Base-by-base conservation (phyloP, 139 green algal species). In the Closterium sp. region DNA sequence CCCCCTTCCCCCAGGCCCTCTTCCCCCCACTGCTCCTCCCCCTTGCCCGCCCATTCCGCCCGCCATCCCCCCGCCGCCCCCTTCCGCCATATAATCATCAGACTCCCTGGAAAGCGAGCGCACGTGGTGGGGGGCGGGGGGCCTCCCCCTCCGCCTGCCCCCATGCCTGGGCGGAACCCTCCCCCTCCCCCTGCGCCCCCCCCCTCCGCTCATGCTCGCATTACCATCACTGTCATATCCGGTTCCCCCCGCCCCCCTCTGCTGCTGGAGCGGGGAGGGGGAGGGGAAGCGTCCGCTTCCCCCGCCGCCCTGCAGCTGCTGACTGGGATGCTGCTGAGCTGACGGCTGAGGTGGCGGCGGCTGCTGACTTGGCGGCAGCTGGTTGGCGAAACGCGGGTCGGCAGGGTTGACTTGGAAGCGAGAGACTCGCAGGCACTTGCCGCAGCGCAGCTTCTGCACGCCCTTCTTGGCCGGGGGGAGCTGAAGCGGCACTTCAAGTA, bases 391-490 rank as follows among this genome's bases (percentile, higher is more conserved):
- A 24, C 85, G 85, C 19, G 85, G 85, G 85, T 87, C 85, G 21
- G 85, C 85, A 17, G 85, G 85, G 85, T 87, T 87, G 28, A 87
- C 28, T 10, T 87, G 31, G 89, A 86, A 92, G 79, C 85, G 70
- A 17, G 89, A 92, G 31, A 92, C 89, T 10, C 28, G 34, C 7
- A 92, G 89, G 73, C 89, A 92, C 70, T 85, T 92, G 32, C 89
- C 89, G 89, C 89, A 92, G 11, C 89, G 89, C 27, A 92, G 42
- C 70, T 92, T 92, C 70, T 92, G 89, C 24, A 87, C 42, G 31
- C 62, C 42, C 30, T 84, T 92, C 86, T 87, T 92, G 11, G 32
- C 73, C 6, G 79, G 32, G 5, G 89, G 38, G 0, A 91, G 28
- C n/a, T 88, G 21, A 0, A 73, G 4, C 13, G 89, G 89, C 9